Base-by-base conservation (phyloP, 1,284 basidiomycete species). In the Porogramme epimiltina region DNA sequence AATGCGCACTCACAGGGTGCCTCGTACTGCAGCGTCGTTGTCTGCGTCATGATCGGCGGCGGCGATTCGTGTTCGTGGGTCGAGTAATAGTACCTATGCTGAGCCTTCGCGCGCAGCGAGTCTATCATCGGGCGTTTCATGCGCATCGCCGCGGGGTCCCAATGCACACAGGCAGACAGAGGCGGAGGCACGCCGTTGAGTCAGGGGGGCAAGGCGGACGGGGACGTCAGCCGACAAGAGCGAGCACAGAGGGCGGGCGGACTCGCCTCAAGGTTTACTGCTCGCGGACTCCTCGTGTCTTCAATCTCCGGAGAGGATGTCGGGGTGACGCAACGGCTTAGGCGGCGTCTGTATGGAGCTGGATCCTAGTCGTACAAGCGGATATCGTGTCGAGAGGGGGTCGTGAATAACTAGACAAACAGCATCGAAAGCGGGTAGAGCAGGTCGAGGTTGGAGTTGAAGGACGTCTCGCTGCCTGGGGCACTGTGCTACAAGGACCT, bases 11-110 rank as follows among this genome's bases (percentile, higher is more conserved):
- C 68, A 87, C 85, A 88, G 45, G 86, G 86, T 44, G 85, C 85
- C 70, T 88, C 85, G 66, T 88, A 88, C 59, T 88, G 84, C 49
- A 88, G 78, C 54, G 84, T 62, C 2, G 84, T 82, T 25, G 82
- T 82, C 63, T 84, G 82, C 45, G 80, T 77, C 82, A 86, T 85
- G 49, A 49, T 52, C 33, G 52, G 47, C 43, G 51, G 44, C 37
- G 54, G 49, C 18, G 54, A 51, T 53, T 45, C 54, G 57, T 6
- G n/a, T 9, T 37, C 34, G 34, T 6, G 28, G 28, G 28, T 31
- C 28, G 28, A 31, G 34, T 37, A 37, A 16, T 56, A 59, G 44
- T 53, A 51, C 53, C 57, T 59, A 52, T 52, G 54, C 28, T 46
- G 40, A 1, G 56, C 45, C 37, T 51, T 55, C 34, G 52, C 54